Evolutionary conservation across 805 yeast genomes (phyloP), one percentile per base, ranked within the genome.

Genomic region (Candida quercuum): DNA sequence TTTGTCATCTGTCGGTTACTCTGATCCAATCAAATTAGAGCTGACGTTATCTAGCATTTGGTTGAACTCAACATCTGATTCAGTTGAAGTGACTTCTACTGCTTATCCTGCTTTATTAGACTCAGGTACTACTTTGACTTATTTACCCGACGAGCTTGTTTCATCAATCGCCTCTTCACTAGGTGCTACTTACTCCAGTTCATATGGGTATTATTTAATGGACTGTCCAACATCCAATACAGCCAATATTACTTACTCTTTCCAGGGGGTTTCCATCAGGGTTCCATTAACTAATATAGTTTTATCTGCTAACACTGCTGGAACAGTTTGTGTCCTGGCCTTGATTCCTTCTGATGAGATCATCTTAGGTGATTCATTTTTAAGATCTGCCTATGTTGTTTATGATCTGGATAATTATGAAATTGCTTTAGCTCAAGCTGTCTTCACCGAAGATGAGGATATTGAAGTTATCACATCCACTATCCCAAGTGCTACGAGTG

Each of bases 221-320:
- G 55, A 55, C 5, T 82, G 88, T 54, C 48, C 56, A 43, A 47
- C 52, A 6, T 43, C 42, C 10, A 42, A 43, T n/a, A 53, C 57
- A 33, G 48, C 59, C 37, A 57, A 59, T 3, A 46, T 56, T 45
- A 42, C 76, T 9, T 76, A 76, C 47, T 62, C 72, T 47, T 78
- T 83, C 59, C 76, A 77, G 41, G 88, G 86, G 6, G 55, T 67
- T n/a, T 50, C 56, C 9, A 74, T 82, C 40, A 52, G 63, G 13
- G 76, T 73, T 7, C 81, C 86, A 21, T 51, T 75, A 14, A 26
- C 42, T 3, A 52, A 61, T 46, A 59, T 62, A 42, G 42, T 65
- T 23, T 45, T 60, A 26, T 44, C 52, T 11, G 45, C 57, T 5
- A 48, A 48, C 22, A 35, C 43, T 9, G 13, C 38, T 3, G 42